Evolutionary conservation across 2,329 filamentous ascomycete species (phyloP), one percentile per base, ranked within the genome.

Genomic region (Monilinia laxa): DNA sequence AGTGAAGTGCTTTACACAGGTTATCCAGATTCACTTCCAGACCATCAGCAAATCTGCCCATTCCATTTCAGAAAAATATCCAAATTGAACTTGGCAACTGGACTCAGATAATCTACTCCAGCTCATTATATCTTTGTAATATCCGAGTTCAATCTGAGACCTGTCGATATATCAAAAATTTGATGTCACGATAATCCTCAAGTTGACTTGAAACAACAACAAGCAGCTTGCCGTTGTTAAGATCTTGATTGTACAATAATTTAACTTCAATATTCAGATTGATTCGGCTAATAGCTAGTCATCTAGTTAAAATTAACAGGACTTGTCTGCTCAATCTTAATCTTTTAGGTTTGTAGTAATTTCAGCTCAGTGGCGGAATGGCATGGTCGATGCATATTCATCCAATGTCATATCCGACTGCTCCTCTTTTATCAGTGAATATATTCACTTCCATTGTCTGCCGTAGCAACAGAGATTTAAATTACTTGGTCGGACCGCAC

Each of bases 371-470:
- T 12, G 10, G 23, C 23, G 23, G 20, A 9, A 49, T 31, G 11
- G 28, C 51, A 14, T 14, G 31, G 14, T 5, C 4, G n/a, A 23
- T 51, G 5, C 20, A 60, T 10, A 4, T 38, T 16, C n/a, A 51
- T 35, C 45, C 20, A 0, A 60, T 51, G 14, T 25, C 9, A 25
- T 12, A 25, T 1, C 9, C 23, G 10, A 14, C 1, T 12, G 12
- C 12, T 42, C 7, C 45, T 52, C n/a, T 7, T 16, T n/a, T 16
- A n/a, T n/a, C n/a, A 51, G 58, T 62, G 58, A 62, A 62, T 51
- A 5, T 2, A 20, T n/a, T 25, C 16, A 4, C 11, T 18, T 62
- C 4, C 4, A 25, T 38, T 51, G 28, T 62, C 58, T 51, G 20
- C 16, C 23, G 58, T 23, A 51, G 7, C 23, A 56, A 25, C 3